phyloP scores from a whole-genome alignment of 495 filamentous ascomycete genomes.

The Daldinia concentrica region DNA sequence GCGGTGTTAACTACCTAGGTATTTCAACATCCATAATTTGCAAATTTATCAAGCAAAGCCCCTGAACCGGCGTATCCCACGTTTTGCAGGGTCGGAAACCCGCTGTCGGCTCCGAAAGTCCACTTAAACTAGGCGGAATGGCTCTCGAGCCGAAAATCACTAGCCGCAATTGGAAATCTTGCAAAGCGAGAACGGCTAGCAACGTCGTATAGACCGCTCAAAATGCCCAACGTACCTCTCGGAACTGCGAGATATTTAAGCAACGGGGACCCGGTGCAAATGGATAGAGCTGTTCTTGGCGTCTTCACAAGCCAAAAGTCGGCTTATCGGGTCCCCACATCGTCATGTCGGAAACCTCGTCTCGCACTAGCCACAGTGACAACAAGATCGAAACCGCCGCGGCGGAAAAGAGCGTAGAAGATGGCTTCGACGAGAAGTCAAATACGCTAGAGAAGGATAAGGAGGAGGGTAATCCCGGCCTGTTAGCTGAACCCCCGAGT shows the following conservation, averaged over 20 bases:
- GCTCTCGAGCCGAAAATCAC: not conserved
- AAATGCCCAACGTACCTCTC: not conserved
- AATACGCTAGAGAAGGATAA: slow-evolving; percentile 10
- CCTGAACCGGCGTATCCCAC: not conserved
- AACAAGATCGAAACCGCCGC: slow-evolving; percentile 7
- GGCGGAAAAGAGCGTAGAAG: slow-evolving; percentile 22
- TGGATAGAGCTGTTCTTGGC: not conserved
- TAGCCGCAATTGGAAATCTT: slow-evolving; percentile 10
- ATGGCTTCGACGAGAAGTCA: slow-evolving; percentile 19
- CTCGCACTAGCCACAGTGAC: slow-evolving; percentile 10
- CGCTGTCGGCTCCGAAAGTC: slow-evolving; percentile 33
- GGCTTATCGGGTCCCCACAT: not conserved
- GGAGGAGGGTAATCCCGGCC: not conserved
- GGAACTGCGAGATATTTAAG: slow-evolving; percentile 13
- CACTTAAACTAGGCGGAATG: not conserved
- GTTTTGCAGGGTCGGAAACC: not conserved
- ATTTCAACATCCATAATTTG: not conserved
- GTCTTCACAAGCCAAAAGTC: not conserved
- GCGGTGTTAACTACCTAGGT: not conserved
- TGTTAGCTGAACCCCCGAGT: slow-evolving; percentile 32
- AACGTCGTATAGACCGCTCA: slow-evolving; percentile 6
- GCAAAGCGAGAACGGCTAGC: slow-evolving; percentile 37
- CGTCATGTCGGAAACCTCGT: slow-evolving; percentile 36
- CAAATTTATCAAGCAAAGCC: not conserved
- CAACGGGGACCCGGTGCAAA: not conserved